Conservation (phyloP, 163 green algal species). For the Volvox carteri region DNA sequence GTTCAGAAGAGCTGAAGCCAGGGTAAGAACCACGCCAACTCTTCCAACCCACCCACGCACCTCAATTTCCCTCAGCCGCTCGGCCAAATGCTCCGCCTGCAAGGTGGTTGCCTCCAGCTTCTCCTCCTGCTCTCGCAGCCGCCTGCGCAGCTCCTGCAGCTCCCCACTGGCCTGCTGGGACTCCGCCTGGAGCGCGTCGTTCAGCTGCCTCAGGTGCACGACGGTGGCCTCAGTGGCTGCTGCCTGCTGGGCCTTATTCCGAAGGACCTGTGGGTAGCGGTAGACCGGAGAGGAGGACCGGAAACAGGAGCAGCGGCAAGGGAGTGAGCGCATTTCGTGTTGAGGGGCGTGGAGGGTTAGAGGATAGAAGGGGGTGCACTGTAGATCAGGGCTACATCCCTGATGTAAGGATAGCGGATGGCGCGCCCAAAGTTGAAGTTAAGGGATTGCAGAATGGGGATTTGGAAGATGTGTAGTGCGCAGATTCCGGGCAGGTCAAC, state of each 20-base stretch:
- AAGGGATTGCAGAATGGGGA: too few species aligned
- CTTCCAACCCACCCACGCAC: not conserved
- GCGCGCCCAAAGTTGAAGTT: too few species aligned
- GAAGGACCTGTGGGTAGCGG: not conserved
- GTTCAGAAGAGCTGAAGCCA: too few species aligned
- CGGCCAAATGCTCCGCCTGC: not conserved
- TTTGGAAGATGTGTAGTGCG: too few species aligned
- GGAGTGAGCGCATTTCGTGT: not conserved
- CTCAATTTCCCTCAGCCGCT: slow-evolving; percentile 23
- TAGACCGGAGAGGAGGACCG: not conserved
- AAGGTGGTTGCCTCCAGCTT: not conserved
- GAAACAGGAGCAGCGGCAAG: not conserved
- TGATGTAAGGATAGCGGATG: not conserved
- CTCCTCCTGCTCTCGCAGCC: slow-evolving; percentile 33
- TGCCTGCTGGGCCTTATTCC: not conserved
- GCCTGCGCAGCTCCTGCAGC: slow-evolving; percentile 8
- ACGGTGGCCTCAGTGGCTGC: not conserved
- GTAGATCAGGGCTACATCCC: not conserved
- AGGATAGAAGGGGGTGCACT: not conserved
- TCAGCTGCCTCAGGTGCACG: slow-evolving; percentile 1
- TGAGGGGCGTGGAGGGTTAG: not conserved
- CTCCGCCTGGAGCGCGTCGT: slow-evolving; percentile 40
- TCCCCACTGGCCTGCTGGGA: slow-evolving; percentile 17
- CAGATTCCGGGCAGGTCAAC: too few species aligned
- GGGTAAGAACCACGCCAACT: not conserved